Evolutionary conservation across 176 grass and related monocot genomes (phyloP).

Genomic region (Elymus sibiricus): DNA sequence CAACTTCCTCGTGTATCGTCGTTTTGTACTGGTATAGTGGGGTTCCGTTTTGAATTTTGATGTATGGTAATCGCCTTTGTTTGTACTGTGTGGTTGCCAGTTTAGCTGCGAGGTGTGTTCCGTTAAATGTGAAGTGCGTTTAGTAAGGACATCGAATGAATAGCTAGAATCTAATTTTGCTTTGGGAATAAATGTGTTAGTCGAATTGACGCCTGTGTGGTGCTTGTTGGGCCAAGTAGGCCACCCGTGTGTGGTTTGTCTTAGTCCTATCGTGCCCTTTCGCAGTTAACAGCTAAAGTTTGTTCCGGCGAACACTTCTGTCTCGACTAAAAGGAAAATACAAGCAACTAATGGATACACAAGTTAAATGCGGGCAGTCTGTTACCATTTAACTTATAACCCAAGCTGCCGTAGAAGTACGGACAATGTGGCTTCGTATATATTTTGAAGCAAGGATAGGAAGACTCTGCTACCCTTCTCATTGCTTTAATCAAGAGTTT

Average conservation of each 20-base stretch:
- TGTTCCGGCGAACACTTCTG: not conserved
- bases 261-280: not conserved
- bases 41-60: not conserved
- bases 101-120: not conserved
- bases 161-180: not conserved
- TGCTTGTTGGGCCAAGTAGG: not conserved
- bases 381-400: not conserved
- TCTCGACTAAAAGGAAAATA: not conserved
- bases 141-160: not conserved
- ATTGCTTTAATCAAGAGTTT: constrained; percentile 4
- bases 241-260: not conserved
- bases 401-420: not conserved
- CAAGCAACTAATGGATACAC: not conserved
- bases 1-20: not conserved
- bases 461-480: not conserved
- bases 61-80: not conserved
- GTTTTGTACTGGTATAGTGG: not conserved
- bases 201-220: not conserved
- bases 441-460: not conserved
- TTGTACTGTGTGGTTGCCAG: not conserved
- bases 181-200: not conserved
- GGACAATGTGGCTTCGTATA: not conserved
- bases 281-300: not conserved
- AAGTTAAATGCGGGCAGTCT: not conserved
- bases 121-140: not conserved